Evolutionary conservation across 2,329 filamentous ascomycete genomes (phyloP).

Genomic region (Albifimbria verrucaria): DNA sequence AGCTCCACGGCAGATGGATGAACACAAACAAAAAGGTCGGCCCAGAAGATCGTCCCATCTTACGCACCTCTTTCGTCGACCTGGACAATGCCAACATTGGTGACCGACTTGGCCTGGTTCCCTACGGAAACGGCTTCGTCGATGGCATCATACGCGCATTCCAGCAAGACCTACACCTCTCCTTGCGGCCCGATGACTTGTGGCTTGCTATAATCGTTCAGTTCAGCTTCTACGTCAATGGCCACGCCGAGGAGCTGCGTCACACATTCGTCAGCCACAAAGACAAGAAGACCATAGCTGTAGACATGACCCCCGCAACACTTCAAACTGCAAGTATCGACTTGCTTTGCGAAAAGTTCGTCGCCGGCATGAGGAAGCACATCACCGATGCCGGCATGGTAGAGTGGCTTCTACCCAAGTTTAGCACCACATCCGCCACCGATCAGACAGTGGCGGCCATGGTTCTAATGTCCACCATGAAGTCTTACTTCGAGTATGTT

Average conservation of each 20-base stretch:
- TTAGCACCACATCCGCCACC: constrained; percentile 5
- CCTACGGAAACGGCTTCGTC: constrained; percentile 6
- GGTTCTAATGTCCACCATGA: constrained; percentile 12
- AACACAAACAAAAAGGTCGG: too few relatives aligned
- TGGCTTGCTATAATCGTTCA: constrained; percentile 8
- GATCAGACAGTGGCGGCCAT: constrained; percentile 8
- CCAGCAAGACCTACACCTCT: constrained; percentile 14
- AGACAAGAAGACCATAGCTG: neutral
- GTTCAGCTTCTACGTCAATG: constrained; percentile 13
- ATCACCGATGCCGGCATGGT: constrained; percentile 1
- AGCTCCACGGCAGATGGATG: too few relatives aligned
- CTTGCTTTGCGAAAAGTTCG: constrained; percentile 1
- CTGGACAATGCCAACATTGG: constrained; percentile 1
- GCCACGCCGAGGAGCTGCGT: constrained; percentile 9
- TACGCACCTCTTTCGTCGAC: constrained; percentile 5
- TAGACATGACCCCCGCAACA: constrained; percentile 3
- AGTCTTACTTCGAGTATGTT: constrained; percentile 10
- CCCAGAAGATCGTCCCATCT: too few relatives aligned
- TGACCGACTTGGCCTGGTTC: neutral
- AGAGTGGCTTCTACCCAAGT: constrained; percentile 8
- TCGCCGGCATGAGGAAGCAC: neutral
- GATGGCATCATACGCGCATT: constrained; percentile 4
- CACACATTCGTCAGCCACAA: constrained; percentile 10
- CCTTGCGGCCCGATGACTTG: constrained; percentile 12
- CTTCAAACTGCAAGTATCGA: constrained; percentile 1